phyloP scores from a whole-genome alignment of 495 filamentous ascomycete species.

The Immersiella caudata region DNA sequence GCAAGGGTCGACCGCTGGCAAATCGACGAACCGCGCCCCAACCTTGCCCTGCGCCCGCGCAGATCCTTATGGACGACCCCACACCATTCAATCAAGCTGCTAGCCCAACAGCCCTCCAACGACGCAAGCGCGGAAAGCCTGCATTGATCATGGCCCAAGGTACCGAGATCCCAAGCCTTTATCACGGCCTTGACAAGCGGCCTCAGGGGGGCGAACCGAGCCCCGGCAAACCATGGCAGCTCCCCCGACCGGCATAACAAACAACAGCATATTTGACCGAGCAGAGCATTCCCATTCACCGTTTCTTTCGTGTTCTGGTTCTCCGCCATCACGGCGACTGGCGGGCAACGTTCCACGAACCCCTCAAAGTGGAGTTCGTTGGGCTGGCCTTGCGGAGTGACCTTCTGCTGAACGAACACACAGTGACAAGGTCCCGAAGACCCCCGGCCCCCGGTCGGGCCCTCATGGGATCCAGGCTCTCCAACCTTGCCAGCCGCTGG shows the following conservation, averaged over 20 bases:
- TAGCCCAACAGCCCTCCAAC: neutral
- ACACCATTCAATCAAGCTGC: slow-evolving; percentile 1
- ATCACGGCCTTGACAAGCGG: neutral
- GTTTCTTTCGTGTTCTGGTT: neutral
- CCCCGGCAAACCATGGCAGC: neutral
- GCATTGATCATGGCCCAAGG: slow-evolving; percentile 5
- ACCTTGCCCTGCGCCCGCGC: slow-evolving; percentile 1
- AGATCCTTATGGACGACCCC: slow-evolving; percentile 15
- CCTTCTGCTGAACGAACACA: neutral
- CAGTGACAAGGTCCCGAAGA: neutral
- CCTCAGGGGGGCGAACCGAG: neutral
- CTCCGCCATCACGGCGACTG: neutral
- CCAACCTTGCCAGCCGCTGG: neutral
- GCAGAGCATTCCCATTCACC: neutral
- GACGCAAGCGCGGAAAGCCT: neutral
- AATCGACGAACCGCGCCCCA: slow-evolving; percentile 2
- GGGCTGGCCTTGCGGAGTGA: neutral
- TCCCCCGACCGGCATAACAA: slow-evolving; percentile 14
- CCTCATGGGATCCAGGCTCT: neutral
- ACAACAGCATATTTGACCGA: slow-evolving; percentile 6
- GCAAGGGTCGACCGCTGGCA: neutral
- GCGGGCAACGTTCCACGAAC: neutral
- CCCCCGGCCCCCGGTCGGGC: neutral
- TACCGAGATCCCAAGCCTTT: slow-evolving; percentile 9
- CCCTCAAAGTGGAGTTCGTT: neutral